Conservation (phyloP, 2,329 filamentous ascomycete species). For the Gnomoniopsis smithogilvyi region DNA sequence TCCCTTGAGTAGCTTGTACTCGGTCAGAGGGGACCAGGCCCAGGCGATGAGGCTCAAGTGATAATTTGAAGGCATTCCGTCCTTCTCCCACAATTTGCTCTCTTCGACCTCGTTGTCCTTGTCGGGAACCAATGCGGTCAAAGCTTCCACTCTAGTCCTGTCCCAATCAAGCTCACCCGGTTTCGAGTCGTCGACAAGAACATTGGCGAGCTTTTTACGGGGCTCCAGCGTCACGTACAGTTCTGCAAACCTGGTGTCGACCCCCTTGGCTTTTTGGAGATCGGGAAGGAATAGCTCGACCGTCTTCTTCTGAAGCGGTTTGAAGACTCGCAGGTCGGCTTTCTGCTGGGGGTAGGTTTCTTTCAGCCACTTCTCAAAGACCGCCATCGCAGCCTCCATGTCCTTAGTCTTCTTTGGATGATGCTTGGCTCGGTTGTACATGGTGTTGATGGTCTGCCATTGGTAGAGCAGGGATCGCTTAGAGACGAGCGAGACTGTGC, state of each 20-base stretch:
- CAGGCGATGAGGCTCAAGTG: conserved; percentile 16
- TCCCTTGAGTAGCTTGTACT: conserved; percentile 16
- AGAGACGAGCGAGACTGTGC: conserved; percentile 11
- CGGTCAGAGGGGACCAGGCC: conserved; percentile 16
- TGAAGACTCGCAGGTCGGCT: conserved; percentile 14
- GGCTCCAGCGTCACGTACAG: conserved; percentile 14
- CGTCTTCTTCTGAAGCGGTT: conserved; percentile 15
- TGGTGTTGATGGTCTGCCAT: conserved; percentile 17
- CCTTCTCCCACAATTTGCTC: conserved; percentile 11
- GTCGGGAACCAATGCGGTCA: conserved; percentile 11
- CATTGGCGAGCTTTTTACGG: conserved; percentile 15
- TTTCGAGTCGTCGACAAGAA: conserved; percentile 13
- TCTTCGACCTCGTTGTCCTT: neutral
- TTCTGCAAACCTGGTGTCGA: conserved; percentile 16
- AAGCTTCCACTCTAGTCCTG: conserved; percentile 9
- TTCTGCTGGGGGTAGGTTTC: conserved; percentile 14
- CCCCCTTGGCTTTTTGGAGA: conserved; percentile 3
- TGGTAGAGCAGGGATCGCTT: conserved; percentile 13
- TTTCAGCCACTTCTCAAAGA: conserved; percentile 15
- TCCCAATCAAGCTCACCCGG: conserved; percentile 16
- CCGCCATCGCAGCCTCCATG: conserved; percentile 14
- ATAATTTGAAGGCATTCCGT: conserved; percentile 7
- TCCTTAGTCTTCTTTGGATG: conserved; percentile 17
- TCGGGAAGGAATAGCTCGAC: conserved; percentile 11
- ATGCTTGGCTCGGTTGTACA: conserved; percentile 19